Conservation (phyloP, 352 stramenopile genomes). For the Globisporangium nagaii region DNA sequence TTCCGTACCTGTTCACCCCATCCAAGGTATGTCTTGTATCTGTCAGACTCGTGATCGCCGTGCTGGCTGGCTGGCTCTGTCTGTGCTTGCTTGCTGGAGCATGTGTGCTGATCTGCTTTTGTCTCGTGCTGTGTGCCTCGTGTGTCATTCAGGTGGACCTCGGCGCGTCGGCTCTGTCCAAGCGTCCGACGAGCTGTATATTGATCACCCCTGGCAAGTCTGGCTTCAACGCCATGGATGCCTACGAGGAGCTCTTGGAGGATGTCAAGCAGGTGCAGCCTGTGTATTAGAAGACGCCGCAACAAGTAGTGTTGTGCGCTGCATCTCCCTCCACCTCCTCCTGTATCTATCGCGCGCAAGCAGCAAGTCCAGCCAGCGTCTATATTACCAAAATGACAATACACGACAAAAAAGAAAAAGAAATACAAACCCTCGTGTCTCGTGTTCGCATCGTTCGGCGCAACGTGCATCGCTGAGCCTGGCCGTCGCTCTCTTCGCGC, state of each 20-base stretch:
- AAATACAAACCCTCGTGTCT: too few relatives aligned
- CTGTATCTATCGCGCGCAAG: constrained; percentile 18
- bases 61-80: too few relatives aligned
- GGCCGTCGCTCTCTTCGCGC: not conserved
- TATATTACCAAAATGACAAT: constrained; percentile 9
- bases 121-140: constrained; percentile 12
- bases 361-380: constrained; percentile 6
- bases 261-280: constrained; percentile 88
- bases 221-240: constrained; percentile 85
- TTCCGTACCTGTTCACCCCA: constrained; percentile 98
- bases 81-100: not conserved
- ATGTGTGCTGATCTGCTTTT: not conserved
- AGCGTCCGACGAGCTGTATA: constrained; percentile 98
- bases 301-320: constrained; percentile 14
- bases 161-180: constrained; percentile 95
- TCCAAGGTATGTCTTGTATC: constrained; percentile 84
- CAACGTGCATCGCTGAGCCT: too few relatives aligned
- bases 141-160: constrained; percentile 72
- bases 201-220: constrained; percentile 93
- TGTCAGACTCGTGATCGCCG: too few relatives aligned
- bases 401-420: constrained; percentile 4
- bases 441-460: too few relatives aligned
- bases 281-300: constrained; percentile 56
- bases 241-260: constrained; percentile 87
- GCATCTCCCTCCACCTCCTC: constrained; percentile 2